Evolutionary conservation across 495 filamentous ascomycete genomes (phyloP), one percentile per base, ranked within the genome.

Genomic region (Aspergillus funiculosus): DNA sequence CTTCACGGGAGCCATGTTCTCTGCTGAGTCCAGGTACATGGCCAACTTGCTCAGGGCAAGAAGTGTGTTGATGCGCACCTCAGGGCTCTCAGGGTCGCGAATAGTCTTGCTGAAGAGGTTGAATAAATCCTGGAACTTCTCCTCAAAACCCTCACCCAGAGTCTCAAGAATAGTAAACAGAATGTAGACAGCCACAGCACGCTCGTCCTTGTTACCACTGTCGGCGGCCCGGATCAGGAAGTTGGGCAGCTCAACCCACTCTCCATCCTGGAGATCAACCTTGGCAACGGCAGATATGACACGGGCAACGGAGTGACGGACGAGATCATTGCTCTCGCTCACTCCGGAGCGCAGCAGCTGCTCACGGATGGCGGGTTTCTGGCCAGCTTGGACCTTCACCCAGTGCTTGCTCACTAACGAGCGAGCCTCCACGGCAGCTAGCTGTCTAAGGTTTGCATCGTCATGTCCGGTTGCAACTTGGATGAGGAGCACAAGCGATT

Each of bases 51-150:
- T 87, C 46, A 96, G 77, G n/a, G 87, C 88, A 55, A 95, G 77
- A 67, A 97, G 83, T 19, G 90, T 94, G 69, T 96, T 98, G 67
- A 94, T 80, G 45, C 91, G 83, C 39, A 98, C 94, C 60, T 92
- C 83, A 44, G 82, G 75, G 64, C 87, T 95, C 68, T 95, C 85
- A 14, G 85, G 85, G 62, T 98, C 94, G 50, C 77, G 78, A 59
- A 98, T 92, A 10, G 89, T 95, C 64, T 79, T 86, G 63, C 67
- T 70, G 72, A 97, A 96, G 7, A 97, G 78, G 46, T 75, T 73
- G 57, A 97, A 86, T 24, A 97, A 77, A 50, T 86, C 81, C 32
- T 71, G 60, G 54, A 88, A 77, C 58, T 88, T 81, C 52, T 88
- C 86, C 54, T 78, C 76, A 54, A 94, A 87, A 29, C 76, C 72